Conservation (phyloP, 2,329 filamentous ascomycete genomes). For the Xylariaceae sp. region DNA sequence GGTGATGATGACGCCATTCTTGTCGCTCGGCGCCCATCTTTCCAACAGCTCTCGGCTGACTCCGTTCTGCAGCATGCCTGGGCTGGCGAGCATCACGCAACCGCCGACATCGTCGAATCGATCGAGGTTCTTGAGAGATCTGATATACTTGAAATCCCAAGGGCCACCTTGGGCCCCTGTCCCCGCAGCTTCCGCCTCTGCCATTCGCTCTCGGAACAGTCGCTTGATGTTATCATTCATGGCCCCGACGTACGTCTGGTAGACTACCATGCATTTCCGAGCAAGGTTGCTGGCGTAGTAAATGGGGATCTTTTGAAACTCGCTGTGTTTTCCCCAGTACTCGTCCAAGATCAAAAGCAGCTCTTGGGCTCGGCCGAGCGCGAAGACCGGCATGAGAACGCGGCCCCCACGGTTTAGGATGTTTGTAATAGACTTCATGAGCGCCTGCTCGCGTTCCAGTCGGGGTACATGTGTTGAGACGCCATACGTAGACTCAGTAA, state of each 20-base stretch:
- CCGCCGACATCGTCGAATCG: constrained; percentile 92
- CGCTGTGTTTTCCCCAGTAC: constrained; percentile 86
- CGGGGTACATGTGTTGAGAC: constrained; percentile 90
- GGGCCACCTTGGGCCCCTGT: constrained; percentile 73
- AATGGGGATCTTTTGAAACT: constrained; percentile 85
- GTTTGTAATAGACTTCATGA: constrained; percentile 92
- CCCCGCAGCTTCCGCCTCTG: constrained; percentile 75
- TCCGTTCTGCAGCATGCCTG: constrained; percentile 96
- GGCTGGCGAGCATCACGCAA: constrained; percentile 94
- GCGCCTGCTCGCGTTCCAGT: constrained; percentile 79
- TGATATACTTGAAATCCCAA: constrained; percentile 95
- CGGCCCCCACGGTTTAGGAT: constrained; percentile 88
- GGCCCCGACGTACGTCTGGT: constrained; percentile 94
- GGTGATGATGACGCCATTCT: constrained; percentile 97
- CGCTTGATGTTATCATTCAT: constrained; percentile 99
- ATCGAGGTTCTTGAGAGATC: constrained; percentile 85
- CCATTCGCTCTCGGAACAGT: constrained; percentile 87
- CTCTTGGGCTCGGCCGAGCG: constrained; percentile 88
- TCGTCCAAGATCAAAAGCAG: constrained; percentile 91
- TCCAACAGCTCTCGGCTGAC: constrained; percentile 89
- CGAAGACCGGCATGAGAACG: constrained; percentile 91
- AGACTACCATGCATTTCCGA: constrained; percentile 95
- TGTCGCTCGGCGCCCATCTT: constrained; percentile 90
- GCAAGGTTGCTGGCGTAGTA: constrained; percentile 97
- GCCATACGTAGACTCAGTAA: constrained; percentile 95